Conservation (phyloP, 75 land plant species). For the Ceratopteris richardii region DNA sequence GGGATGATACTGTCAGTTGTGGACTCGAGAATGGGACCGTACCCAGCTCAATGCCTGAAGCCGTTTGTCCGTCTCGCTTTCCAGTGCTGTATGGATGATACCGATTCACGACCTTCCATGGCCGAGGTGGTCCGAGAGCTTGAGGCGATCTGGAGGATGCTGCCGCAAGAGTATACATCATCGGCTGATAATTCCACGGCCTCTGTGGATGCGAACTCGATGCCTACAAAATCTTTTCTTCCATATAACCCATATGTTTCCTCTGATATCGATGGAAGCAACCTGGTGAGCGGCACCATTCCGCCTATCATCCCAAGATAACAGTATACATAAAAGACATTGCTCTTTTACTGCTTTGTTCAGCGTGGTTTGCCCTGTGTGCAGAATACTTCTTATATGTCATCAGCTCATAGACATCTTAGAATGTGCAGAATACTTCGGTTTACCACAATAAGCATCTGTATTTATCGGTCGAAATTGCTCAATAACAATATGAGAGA, state of each 20-base stretch:
- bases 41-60: constrained; percentile 53
- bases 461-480: no score
- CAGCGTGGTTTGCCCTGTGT: no score
- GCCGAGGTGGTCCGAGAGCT: constrained; percentile 36
- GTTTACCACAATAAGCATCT: no score
- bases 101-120: constrained; percentile 42
- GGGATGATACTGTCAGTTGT: constrained; percentile 48
- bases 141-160: constrained; percentile 28
- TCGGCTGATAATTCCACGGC: background rate
- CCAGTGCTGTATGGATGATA: constrained; percentile 47
- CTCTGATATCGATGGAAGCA: constrained; percentile 31
- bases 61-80: constrained; percentile 49
- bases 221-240: no score
- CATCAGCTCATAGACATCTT: no score
- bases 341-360: no score
- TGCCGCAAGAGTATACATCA: constrained; percentile 5
- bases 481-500: no score
- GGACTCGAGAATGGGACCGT: constrained; percentile 54
- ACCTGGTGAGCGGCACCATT: constrained; percentile 38
- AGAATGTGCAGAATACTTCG: no score
- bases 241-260: constrained; percentile 18
- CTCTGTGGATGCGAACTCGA: no score
- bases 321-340: no score
- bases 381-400: no score
- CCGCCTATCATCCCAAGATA: constrained; percentile 37